Conservation (phyloP, 768 basidiomycete genomes). For the Sporobolomyces roseus region DNA sequence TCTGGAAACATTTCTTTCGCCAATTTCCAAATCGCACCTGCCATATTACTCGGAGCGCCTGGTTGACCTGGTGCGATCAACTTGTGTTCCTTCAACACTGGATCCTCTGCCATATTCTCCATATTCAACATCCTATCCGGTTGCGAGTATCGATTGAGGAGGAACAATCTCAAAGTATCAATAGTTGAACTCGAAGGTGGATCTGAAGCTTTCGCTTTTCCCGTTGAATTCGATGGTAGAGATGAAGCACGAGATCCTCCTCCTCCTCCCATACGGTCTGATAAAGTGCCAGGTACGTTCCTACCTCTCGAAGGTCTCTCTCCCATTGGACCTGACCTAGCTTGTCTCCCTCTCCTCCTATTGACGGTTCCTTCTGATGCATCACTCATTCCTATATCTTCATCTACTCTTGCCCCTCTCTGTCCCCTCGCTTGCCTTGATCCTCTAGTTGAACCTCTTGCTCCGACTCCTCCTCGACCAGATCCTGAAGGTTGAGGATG, state of each 20-base stretch:
- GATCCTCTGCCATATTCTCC: slow-evolving; percentile 75
- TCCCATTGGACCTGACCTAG: slow-evolving; percentile 33
- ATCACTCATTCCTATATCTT: slow-evolving; percentile 40
- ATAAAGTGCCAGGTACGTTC: slow-evolving; percentile 30
- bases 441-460: slow-evolving; percentile 2
- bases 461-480: slow-evolving; percentile 3
- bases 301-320: slow-evolving; percentile 8
- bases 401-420: too few relatives aligned
- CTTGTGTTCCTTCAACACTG: slow-evolving; percentile 66
- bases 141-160: slow-evolving; percentile 49
- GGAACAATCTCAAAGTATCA: slow-evolving; percentile 43
- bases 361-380: background rate
- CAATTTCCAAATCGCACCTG: slow-evolving; percentile 82
- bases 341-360: slow-evolving; percentile 30
- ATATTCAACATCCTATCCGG: slow-evolving; percentile 42
- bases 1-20: slow-evolving; percentile 72
- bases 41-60: slow-evolving; percentile 57
- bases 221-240: background rate
- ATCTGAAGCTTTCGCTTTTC: slow-evolving; percentile 15
- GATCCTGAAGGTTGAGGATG: background rate
- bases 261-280: slow-evolving; percentile 12
- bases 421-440: background rate
- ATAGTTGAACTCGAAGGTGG: slow-evolving; percentile 25
- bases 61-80: slow-evolving; percentile 66
- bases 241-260: background rate